A percentile compares a stretch with the other conserved stretches of the same genome.
Evolutionary conservation across 805 yeast species (phyloP).

Genomic region (Pichia membranifaciens): DNA sequence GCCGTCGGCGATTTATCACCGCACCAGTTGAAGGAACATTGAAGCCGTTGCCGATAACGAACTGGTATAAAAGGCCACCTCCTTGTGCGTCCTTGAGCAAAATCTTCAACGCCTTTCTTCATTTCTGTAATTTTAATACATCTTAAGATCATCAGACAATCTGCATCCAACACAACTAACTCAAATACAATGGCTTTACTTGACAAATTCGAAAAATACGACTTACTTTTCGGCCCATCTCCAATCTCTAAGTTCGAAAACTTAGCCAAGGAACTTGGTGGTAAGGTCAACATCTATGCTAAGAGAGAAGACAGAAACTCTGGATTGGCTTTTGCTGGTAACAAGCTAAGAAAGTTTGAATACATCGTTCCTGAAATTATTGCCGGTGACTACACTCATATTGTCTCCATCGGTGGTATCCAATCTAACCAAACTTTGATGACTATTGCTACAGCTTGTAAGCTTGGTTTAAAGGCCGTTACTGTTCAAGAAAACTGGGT

Average conservation of each 20-base stretch:
- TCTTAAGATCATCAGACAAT: neutral
- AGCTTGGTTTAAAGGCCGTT: slow-evolving; percentile 31
- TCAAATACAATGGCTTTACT: slow-evolving; percentile 16
- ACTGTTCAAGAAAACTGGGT: slow-evolving; percentile 35
- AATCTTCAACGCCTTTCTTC: neutral
- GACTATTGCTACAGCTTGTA: slow-evolving; percentile 34
- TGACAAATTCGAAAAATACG: slow-evolving; percentile 24
- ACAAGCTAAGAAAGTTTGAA: slow-evolving; percentile 31
- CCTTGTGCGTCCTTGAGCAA: neutral
- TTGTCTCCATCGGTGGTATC: slow-evolving; percentile 33
- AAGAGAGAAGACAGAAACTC: slow-evolving; percentile 33
- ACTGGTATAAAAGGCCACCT: neutral
- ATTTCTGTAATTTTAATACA: neutral
- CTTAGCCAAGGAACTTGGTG: slow-evolving; percentile 27
- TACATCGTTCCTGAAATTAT: slow-evolving; percentile 31
- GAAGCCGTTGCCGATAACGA: neutral
- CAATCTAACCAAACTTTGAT: slow-evolving; percentile 33
- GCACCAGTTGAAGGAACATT: neutral
- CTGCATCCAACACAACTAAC: neutral
- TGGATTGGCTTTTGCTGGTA: slow-evolving; percentile 33
- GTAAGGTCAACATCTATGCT: slow-evolving; percentile 30
- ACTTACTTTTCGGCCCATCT: slow-evolving; percentile 31
- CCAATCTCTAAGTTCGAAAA: slow-evolving; percentile 30
- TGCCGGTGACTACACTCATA: slow-evolving; percentile 31
- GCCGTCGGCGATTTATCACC: slow-evolving; percentile 4